Evolutionary conservation across 495 filamentous ascomycete species (phyloP).

Genomic region (Immersiella caudata): DNA sequence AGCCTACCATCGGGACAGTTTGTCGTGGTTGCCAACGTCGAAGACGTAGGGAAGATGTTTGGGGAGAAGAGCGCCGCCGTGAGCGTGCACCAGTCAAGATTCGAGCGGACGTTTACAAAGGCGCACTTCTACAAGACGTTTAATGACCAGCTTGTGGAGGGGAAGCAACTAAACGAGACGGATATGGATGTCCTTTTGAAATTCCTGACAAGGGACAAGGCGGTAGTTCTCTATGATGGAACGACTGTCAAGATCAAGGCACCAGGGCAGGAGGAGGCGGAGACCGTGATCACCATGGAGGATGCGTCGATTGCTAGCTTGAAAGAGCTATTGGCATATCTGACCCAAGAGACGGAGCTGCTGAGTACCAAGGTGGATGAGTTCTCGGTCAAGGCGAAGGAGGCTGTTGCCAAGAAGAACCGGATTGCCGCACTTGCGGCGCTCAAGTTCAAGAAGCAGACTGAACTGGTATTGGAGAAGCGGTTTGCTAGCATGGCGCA

Average conservation of each 20-base stretch:
- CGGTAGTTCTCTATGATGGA: constrained; percentile 64
- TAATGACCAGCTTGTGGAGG: constrained; percentile 52
- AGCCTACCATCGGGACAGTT: constrained; percentile 56
- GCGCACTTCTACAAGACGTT: constrained; percentile 65
- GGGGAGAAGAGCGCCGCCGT: constrained; percentile 49
- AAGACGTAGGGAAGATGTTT: constrained; percentile 53
- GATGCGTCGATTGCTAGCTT: constrained; percentile 82
- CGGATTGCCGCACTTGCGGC: constrained; percentile 71
- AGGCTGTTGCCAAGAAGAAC: constrained; percentile 70
- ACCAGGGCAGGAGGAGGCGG: constrained; percentile 42
- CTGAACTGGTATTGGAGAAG: constrained; percentile 68
- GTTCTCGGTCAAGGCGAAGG: constrained; percentile 64
- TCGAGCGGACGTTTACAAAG: constrained; percentile 70
- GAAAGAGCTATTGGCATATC: constrained; percentile 64
- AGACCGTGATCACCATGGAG: constrained; percentile 62
- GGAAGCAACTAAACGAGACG: constrained; percentile 58
- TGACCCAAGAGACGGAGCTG: constrained; percentile 59
- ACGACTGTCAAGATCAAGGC: constrained; percentile 74
- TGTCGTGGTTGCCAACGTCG: constrained; percentile 62
- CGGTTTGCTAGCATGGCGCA: constrained; percentile 73
- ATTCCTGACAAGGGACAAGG: constrained; percentile 72
- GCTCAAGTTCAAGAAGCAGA: constrained; percentile 79
- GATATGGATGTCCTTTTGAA: constrained; percentile 73
- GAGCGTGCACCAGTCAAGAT: constrained; percentile 46
- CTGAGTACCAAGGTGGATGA: constrained; percentile 57